Evolutionary conservation across 2,329 filamentous ascomycete species (phyloP), one percentile per base, ranked within the genome.

Genomic region (Cladosporium halotolerans): DNA sequence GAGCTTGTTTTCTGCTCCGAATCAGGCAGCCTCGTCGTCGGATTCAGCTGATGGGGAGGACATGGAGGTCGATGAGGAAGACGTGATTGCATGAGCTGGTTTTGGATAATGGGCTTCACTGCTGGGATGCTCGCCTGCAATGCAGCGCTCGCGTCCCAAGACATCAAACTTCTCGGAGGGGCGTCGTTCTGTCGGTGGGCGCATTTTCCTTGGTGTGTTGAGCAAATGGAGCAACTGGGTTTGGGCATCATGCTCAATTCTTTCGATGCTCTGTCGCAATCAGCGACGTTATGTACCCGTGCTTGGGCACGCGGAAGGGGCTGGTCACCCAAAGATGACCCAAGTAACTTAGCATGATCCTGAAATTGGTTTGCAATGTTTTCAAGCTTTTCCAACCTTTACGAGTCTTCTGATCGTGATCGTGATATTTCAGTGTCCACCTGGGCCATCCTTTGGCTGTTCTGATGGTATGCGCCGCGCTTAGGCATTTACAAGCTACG

Each of bases 251-350:
- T 16, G 3, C 8, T 39, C n/a, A 3, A 39, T 4, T 13, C 7
- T 3, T 8, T 8, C n/a, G n/a, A 14, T 39, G 36, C 36, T 11
- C 10, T 36, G 23, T 28, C 23, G 23, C 23, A 28, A 28, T 1
- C 5, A 28, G 23, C 23, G 23, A 18, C 16, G 16, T 18, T 18
- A 18, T 18, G 23, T 28, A 7, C 23, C 23, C 23, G 4, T 28
- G 23, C 7, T 28, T 28, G 23, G 7, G 4, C 23, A 18, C 16
- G 23, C 4, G 23, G 6, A n/a, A 14, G 28, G 45, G 45, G 45
- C 34, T 47, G 23, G 45, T 47, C 45, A 47, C 45, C 45, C 45
- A 47, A 13, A 47, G 45, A 47, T 47, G 45, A 44, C 42, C 33
- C 34, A 36, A 28, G 23, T 28, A 28, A 7, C 23, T 28, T 28